phyloP scores from a whole-genome alignment of 2,329 filamentous ascomycete genomes.

The Aspergillus melleus region DNA sequence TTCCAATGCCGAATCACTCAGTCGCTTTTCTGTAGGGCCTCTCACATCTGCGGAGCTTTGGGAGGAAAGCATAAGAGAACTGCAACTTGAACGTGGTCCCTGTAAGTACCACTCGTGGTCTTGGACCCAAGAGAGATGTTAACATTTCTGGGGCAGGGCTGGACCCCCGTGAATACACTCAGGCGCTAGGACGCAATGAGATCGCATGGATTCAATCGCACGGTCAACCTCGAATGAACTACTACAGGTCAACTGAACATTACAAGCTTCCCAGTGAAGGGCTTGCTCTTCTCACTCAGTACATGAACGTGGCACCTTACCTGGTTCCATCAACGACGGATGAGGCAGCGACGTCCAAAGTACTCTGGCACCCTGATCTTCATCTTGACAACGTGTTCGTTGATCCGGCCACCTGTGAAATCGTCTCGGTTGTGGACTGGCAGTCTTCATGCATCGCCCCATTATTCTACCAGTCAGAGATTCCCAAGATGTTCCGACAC shows the following conservation, averaged over 20 bases:
- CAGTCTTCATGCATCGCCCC: constrained; percentile 24
- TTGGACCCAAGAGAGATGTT: not conserved
- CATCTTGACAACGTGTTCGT: constrained; percentile 32
- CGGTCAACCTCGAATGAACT: constrained; percentile 25
- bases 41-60: constrained; percentile 24
- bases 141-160: constrained; percentile 15
- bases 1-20: constrained; percentile 1
- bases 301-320: constrained; percentile 24
- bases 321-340: constrained; percentile 18
- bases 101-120: constrained; percentile 20
- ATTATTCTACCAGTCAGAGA: constrained; percentile 28
- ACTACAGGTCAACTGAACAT: constrained; percentile 20
- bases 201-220: constrained; percentile 23
- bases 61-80: constrained; percentile 17
- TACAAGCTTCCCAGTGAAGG: constrained; percentile 24
- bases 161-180: constrained; percentile 20
- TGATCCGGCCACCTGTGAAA: constrained; percentile 22
- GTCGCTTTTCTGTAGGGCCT: constrained; percentile 24
- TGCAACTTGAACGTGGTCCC: constrained; percentile 30
- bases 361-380: constrained; percentile 31
- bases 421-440: constrained; percentile 30
- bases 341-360: constrained; percentile 11
- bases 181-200: constrained; percentile 28
- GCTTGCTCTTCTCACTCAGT: constrained; percentile 25
- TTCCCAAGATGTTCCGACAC: constrained; percentile 33